Base-by-base conservation (phyloP, 192 early-diverging fungal species). In the Umbelopsis sp. region DNA sequence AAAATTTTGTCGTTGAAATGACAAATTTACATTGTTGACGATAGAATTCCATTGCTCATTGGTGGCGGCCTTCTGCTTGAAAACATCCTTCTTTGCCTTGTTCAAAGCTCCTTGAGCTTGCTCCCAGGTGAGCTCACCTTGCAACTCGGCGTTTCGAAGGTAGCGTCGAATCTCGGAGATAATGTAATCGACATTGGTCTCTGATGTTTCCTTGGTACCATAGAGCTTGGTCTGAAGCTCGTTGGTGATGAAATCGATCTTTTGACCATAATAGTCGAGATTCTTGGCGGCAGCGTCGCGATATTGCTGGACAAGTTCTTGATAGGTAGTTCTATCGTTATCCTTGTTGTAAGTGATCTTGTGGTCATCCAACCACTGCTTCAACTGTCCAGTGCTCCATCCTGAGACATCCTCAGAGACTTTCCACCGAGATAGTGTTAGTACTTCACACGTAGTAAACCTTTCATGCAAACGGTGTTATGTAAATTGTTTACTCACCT, bases 281-380 rank as follows among this genome's bases (percentile, higher is more conserved):
- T 64, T 74, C 35, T 45, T 51, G 3, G 21, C 46, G 0, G 78
- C 78, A 13, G 71, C 35, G 15, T 72, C 33, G 12, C 64, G 70
- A n/a, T 79, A 79, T 47, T 72, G 66, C 22, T 68, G 49, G 27
- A 74, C 73, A 30, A 66, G 73, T 13, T 72, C 66, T 16, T 70
- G 11, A 10, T 74, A 55, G 0, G 48, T 25, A 21, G 13, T 30
- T 18, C 68, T 25, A 7, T 71, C 51, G 30, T 33, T 47, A 9
- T 61, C 37, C n/a, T 75, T 66, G 49, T 79, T 70, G 33, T 75
- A 79, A 15, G 50, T 46, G 41, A 79, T 71, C 11, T 74, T 71
- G 45, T 79, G 69, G 18, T 79, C 70, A 49, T 74, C 68, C 13
- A 79, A 50, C 46, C 58, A 79, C 15, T 64, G 23, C 2, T 46